Conservation (phyloP, 1,284 basidiomycete genomes). For the Bjerkandera adusta region DNA sequence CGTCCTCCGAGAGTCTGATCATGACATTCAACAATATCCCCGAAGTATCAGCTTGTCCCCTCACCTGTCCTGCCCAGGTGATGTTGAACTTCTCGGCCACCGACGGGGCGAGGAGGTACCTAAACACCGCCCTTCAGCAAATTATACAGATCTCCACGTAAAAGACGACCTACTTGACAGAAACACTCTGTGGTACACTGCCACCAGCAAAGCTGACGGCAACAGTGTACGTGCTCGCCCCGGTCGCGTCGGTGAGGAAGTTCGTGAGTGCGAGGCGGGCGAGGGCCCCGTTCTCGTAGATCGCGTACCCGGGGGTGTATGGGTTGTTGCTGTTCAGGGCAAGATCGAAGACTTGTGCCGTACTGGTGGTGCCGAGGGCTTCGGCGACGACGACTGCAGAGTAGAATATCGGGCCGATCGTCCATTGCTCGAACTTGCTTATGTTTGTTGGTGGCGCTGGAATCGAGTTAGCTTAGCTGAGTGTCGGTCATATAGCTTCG, state of each 20-base stretch:
- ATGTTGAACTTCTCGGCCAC: slow-evolving; percentile 67
- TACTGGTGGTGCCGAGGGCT: slow-evolving; percentile 59
- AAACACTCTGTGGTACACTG: slow-evolving; percentile 41
- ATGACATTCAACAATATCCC: neutral
- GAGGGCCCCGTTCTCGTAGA: slow-evolving; percentile 62
- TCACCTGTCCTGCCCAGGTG: slow-evolving; percentile 58
- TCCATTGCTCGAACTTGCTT: slow-evolving; percentile 56
- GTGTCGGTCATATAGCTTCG: neutral
- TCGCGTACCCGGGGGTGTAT: slow-evolving; percentile 67
- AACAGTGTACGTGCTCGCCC: slow-evolving; percentile 47
- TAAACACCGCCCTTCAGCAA: slow-evolving; percentile 20
- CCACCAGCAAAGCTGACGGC: slow-evolving; percentile 41
- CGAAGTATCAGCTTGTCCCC: neutral
- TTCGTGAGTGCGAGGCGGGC: slow-evolving; percentile 66
- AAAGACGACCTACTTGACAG: slow-evolving; percentile 43
- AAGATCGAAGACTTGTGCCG: slow-evolving; percentile 58
- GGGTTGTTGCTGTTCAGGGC: slow-evolving; percentile 44
- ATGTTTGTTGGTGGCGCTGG: slow-evolving; percentile 61
- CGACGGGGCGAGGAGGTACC: slow-evolving; percentile 48
- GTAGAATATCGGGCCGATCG: slow-evolving; percentile 68
- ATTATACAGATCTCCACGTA: neutral
- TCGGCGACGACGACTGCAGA: slow-evolving; percentile 68
- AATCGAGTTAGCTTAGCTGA: slow-evolving; percentile 9
- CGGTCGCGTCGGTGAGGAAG: slow-evolving; percentile 52
- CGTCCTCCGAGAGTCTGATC: slow-evolving; percentile 63